Evolutionary conservation across 148 eudicot species (phyloP), one percentile per base, ranked within the genome.

Genomic region (Camellia lanceoleosa): DNA sequence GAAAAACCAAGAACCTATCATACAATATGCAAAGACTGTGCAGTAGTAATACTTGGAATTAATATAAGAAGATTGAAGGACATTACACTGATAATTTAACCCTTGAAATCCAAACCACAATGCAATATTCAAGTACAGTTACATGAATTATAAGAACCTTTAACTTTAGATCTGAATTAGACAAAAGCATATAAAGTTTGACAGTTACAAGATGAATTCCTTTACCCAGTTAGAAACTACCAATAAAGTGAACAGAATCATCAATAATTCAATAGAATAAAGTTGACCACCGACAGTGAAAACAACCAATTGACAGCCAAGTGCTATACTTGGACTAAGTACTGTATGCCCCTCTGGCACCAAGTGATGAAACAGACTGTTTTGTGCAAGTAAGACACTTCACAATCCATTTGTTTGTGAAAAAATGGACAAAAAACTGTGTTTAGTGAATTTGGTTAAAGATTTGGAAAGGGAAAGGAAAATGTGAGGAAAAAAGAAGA

Each of bases 1-100:
- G 56, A 14, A 30, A 77, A 77, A 67, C 80, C 59, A 77, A 67
- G 20, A 23, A 67, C 18, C 30, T 7, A 38, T 65, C 20, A 64
- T 3, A 5, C 4, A 76, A 4, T 12, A 71, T 3, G 62, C 11
- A 52, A 30, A 42, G 11, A 52, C 71, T 9, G 59, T 19, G 52
- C 52, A 49, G 65, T 52, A 60, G n/a, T 20, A n/a, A 20, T 61
- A 75, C 16, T n/a, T 2, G 14, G 3, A 49, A 60, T 5, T 38
- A 75, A 43, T 18, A 42, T 9, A 58, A 5, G 15, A 55, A 11
- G 12, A 38, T 46, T n/a, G 51, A 0, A 76, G 52, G 44, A 19
- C 12, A n/a, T 11, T 63, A 13, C 1, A 19, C 5, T 18, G 15
- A 47, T 1, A 15, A 74, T 7, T 74, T 18, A 38, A 52, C 43